phyloP scores from a whole-genome alignment of 2,329 filamentous ascomycete genomes.

The Seiridium cupressi region DNA sequence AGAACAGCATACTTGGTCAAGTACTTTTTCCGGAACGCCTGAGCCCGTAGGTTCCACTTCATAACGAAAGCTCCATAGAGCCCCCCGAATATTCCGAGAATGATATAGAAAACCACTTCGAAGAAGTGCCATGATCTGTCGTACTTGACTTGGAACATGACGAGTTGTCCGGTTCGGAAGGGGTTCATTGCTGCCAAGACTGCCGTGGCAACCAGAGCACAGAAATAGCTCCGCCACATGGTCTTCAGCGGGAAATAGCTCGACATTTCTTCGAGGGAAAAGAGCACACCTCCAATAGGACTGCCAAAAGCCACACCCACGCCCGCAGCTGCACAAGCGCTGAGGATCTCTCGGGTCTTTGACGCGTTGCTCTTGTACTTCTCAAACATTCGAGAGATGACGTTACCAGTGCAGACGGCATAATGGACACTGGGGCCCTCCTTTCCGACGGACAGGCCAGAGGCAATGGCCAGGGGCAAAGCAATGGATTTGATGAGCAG shows the following conservation, averaged over 20 bases:
- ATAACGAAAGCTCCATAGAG: conserved; percentile 96
- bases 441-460: conserved; percentile 91
- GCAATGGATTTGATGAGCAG: conserved; percentile 91
- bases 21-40: conserved; percentile 93
- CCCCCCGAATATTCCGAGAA: conserved; percentile 90
- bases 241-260: conserved; percentile 96
- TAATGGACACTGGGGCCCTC: conserved; percentile 99
- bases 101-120: conserved; percentile 86
- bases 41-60: conserved; percentile 90
- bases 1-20: conserved; percentile 79
- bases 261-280: conserved; percentile 97
- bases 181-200: conserved; percentile 95
- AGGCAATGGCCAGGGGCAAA: conserved; percentile 87
- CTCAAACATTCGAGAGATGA: conserved; percentile 87
- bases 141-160: conserved; percentile 98
- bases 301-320: conserved; percentile 97
- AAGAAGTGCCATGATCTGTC: conserved; percentile 98
- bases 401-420: conserved; percentile 94
- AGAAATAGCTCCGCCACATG: conserved; percentile 97
- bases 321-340: conserved; percentile 89
- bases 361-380: conserved; percentile 91
- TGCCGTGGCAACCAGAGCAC: conserved; percentile 89
- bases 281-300: conserved; percentile 93
- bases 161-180: conserved; percentile 91
- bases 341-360: conserved; percentile 93